Evolutionary conservation across 768 basidiomycete species (phyloP).

Genomic region (Imleria badia): DNA sequence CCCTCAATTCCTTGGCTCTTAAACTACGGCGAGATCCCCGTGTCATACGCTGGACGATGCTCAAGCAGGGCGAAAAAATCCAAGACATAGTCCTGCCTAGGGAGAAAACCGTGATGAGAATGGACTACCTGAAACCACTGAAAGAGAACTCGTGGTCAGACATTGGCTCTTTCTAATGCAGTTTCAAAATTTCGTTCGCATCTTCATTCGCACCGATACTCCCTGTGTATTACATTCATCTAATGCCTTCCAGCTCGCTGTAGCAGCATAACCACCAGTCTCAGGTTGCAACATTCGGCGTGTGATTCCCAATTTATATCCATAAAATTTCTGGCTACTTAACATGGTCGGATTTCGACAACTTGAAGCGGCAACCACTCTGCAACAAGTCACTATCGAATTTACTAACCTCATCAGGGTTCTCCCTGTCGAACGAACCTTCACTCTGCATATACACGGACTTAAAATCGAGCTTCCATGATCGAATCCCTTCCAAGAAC

Average conservation of each 20-base stretch:
- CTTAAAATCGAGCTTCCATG: neutral
- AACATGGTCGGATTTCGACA: too few species aligned
- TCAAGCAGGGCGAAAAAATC: slow-evolving; percentile 73
- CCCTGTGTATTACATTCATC: neutral
- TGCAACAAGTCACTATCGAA: neutral
- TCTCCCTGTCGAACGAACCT: neutral
- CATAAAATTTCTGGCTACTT: too few species aligned
- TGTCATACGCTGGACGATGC: slow-evolving; percentile 78
- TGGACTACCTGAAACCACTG: slow-evolving; percentile 24
- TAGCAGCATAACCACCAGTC: too few species aligned
- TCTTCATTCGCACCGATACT: neutral
- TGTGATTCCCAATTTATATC: neutral
- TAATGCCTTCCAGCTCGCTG: neutral
- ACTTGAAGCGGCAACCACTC: too few species aligned
- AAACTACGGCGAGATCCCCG: slow-evolving; percentile 78
- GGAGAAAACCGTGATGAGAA: slow-evolving; percentile 40
- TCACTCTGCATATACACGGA: neutral
- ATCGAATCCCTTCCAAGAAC: neutral
- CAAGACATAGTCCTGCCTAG: slow-evolving; percentile 63
- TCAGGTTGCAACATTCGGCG: neutral
- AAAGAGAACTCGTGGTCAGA: slow-evolving; percentile 30
- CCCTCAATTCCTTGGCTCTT: slow-evolving; percentile 59
- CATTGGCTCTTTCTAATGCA: slow-evolving; percentile 11
- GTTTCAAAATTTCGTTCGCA: neutral
- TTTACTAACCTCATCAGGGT: neutral